Evolutionary conservation across 202 grass and related monocot species (phyloP), one percentile per base, ranked within the genome.

Genomic region (Dendrocalamus latiflorus): DNA sequence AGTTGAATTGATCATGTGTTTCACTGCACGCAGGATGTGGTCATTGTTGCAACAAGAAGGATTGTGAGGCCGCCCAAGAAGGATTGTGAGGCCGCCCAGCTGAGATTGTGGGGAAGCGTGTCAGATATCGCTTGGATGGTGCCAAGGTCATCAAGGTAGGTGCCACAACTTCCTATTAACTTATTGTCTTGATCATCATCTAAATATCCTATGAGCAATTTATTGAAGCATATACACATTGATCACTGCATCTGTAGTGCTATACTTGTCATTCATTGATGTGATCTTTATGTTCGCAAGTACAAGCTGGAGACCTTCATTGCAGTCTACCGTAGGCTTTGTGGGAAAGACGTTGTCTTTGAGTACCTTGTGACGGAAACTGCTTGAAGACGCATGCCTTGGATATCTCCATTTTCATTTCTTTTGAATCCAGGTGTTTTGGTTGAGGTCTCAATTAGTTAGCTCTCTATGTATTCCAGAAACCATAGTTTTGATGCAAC

Each of bases 241-340:
- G 1, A 58, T 53, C 1, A 2, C 10, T 36, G 34, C 20, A 13
- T 22, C 67, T 33, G 14, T 34, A 12, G 9, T 17, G 1, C 20
- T 61, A 7, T 20, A 85, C 26, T 7, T 28, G 43, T 13, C 66
- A 36, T 34, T 33, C 24, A 33, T 9, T 21, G 50, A 5, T 25
- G 6, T 10, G 3, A 56, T 17, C 5, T 8, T 3, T 20, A 43
- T 5, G 33, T 9, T 20, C 7, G 9, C 20, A 21, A 15, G 14
- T 94, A 91, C 72, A 94, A 94, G 83, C 86, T 94, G 77, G 92
- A 94, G 81, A 91, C 92, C 63, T 94, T 85, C 77, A 85, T 66
- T 2, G 80, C 89, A 1, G 92, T 94, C 62, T 94, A 94, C 73
- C 89, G 92, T 44, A 94, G 70, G 84, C 86, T 94, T 1, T 94